Evolutionary conservation across 805 yeast species (phyloP), one percentile per base, ranked within the genome.

Genomic region (Candida ulmi): DNA sequence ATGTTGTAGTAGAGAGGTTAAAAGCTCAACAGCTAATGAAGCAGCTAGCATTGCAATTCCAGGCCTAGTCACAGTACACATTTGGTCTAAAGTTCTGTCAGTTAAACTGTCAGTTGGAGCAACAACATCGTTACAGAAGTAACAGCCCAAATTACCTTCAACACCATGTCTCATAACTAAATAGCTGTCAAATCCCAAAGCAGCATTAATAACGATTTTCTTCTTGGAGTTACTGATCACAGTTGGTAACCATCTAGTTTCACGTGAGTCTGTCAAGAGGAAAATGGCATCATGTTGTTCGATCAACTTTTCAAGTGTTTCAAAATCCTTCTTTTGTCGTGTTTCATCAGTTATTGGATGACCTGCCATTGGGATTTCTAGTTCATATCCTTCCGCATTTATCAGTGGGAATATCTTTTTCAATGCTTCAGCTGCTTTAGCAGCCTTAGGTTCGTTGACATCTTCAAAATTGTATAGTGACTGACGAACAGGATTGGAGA

Each of bases 31-130:
- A 0, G 95, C 95, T 28, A 81, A 64, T 0, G 96, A 78, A 0
- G 95, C 76, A 0, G 98, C 97, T 62, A 88, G 65, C 51, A 84
- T 65, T 0, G 99, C 96, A 1, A 84, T 90, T 1, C 99, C 99
- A 0, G 99, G 98, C 30, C 99, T 69, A 0, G 99, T 93, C 1
- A 93, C 99, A 0, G 99, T 93, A 56, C 99, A 93, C 97, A 93
- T 93, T 61, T 93, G 98, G 62, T 93, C 99, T 41, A 93, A 65
- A 0, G 97, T 85, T 37, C 95, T 70, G 54, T 88, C 95, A 0
- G 86, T 71, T n/a, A 87, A 63, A 42, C 95, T 83, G 57, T 93
- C 95, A 2, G 78, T 68, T 0, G 99, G 99, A 0, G 97, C 98
- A 38, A 88, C 88, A 8, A 93, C 90, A 57, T 93, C 99, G 57